These are phyloP conservation scores for Tremella fuciformis DNA, from an alignment of 768 basidiomycete genomes.

Conservation along the genomic window DNA sequence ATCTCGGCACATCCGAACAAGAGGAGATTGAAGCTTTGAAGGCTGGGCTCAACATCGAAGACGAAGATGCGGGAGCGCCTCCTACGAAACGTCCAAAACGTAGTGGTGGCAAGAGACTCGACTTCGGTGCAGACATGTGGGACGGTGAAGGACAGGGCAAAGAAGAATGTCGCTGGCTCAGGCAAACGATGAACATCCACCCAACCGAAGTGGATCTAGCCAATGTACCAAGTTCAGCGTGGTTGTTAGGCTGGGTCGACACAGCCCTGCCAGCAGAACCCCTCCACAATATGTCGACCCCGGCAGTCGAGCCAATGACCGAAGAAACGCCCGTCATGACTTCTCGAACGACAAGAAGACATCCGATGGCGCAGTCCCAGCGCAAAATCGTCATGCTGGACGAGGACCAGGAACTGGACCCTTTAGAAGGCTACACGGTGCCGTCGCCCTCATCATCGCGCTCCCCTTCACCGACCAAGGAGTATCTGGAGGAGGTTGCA, in stretches of 20 bases:
- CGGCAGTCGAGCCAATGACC: background rate
- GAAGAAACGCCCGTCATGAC: background rate
- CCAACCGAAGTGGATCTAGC: slow-evolving; percentile 23
- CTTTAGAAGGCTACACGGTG: slow-evolving; percentile 73
- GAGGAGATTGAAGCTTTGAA: slow-evolving; percentile 38
- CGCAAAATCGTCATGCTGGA: slow-evolving; percentile 43
- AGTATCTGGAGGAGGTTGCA: slow-evolving; percentile 77
- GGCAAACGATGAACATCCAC: slow-evolving; percentile 50
- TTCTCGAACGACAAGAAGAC: slow-evolving; percentile 8
- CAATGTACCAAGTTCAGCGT: slow-evolving; percentile 10
- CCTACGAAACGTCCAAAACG: slow-evolving; percentile 6
- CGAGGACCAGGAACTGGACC: slow-evolving; percentile 78
- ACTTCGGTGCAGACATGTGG: slow-evolving; percentile 72
- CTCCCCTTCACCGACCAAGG: slow-evolving; percentile 74
- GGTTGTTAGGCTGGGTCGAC: slow-evolving; percentile 42
- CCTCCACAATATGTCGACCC: background rate
- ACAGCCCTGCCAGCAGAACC: slow-evolving; percentile 1
- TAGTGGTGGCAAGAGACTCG: slow-evolving; percentile 58
- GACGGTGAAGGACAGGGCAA: slow-evolving; percentile 68
- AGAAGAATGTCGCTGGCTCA: slow-evolving; percentile 64
- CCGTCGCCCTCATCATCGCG: slow-evolving; percentile 62
- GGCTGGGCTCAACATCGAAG: slow-evolving; percentile 37
- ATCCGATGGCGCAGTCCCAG: slow-evolving; percentile 7
- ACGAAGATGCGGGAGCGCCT: slow-evolving; percentile 13
- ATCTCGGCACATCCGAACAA: slow-evolving; percentile 1